A percentile compares a stretch with the other conserved stretches of the same genome.
phyloP scores from a whole-genome alignment of 2,329 filamentous ascomycete genomes.

The Fusarium piperis region DNA sequence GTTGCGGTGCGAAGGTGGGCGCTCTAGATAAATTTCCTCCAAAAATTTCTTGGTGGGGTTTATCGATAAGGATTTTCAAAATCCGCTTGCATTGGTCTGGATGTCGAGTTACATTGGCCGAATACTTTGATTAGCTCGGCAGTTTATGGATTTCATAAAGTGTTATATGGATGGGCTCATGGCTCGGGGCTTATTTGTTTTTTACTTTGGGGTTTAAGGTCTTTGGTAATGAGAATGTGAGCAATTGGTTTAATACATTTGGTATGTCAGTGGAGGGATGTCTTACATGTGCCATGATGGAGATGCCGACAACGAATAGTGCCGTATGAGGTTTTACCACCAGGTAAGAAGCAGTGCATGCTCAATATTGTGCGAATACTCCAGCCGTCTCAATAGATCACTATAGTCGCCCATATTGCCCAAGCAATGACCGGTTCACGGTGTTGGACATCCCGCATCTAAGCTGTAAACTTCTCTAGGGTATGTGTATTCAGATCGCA shows the following conservation, averaged over 20 bases:
- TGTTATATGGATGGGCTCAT: background rate
- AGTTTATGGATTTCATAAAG: background rate
- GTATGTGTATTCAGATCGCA: background rate
- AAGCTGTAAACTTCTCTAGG: background rate
- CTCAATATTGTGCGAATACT: background rate
- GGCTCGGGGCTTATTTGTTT: background rate
- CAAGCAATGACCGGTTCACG: background rate
- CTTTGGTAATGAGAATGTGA: background rate
- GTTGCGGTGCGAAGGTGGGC: conserved; percentile 20
- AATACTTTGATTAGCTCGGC: background rate
- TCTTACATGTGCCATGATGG: background rate
- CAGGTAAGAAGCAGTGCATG: background rate
- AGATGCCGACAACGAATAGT: background rate
- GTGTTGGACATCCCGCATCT: background rate
- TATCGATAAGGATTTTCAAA: conserved; percentile 49
- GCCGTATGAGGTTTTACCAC: background rate
- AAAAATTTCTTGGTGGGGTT: conserved; percentile 51
- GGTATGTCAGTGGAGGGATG: background rate
- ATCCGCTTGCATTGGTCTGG: background rate
- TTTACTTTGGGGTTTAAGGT: background rate
- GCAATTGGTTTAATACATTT: background rate
- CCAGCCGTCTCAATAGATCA: background rate
- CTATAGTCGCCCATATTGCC: background rate
- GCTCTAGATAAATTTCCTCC: conserved; percentile 43
- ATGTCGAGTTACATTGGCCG: background rate